Base-by-base conservation (phyloP, 202 grass and related monocot species). In the Thinopyrum obtusiflorum region DNA sequence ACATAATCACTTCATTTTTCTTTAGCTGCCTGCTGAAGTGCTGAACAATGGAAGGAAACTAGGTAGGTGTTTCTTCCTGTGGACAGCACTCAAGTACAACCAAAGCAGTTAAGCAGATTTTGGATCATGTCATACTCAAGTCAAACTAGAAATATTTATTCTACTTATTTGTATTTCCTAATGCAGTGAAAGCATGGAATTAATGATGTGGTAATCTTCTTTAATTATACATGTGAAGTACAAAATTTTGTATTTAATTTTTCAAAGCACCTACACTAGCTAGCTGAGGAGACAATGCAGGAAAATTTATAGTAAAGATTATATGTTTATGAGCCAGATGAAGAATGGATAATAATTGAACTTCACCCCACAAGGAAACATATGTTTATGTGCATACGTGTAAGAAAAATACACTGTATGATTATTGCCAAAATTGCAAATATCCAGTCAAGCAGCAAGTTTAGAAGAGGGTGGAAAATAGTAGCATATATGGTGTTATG, bases 31-130 rank as follows among this genome's bases (percentile, higher is more conserved):
- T 79, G 1, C 25, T 73, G 76, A n/a, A 79, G 65, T 2, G 7
- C 77, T 20, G 13, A 70, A 68, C 73, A 78, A 29, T 9, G 23
- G 61, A 73, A 72, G 26, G 15, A 55, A 6, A 65, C 31, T 51
- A 72, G 20, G 40, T 35, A 63, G 12, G 28, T 72, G 11, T 63
- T 32, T 47, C 36, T 72, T 36, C 21, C 20, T 63, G 26, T 69
- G 21, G 84, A 73, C 37, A 71, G 14, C 44, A 73, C 80, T 53
- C 20, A 82, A 37, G 65, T 82, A 70, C 36, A 57, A 25, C 33
- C 28, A 70, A 70, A 82, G 65, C 21, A 82, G 46, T 82, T 70
- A 68, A 82, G 53, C 12, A 20, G 26, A 53, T 21, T 47, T 81
- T 68, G 66, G 0, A 24, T 24, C 24, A 20, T 26, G 65, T 1